Evolutionary conservation across 139 green algal species (phyloP).

Genomic region (Ettlia oleoabundans): DNA sequence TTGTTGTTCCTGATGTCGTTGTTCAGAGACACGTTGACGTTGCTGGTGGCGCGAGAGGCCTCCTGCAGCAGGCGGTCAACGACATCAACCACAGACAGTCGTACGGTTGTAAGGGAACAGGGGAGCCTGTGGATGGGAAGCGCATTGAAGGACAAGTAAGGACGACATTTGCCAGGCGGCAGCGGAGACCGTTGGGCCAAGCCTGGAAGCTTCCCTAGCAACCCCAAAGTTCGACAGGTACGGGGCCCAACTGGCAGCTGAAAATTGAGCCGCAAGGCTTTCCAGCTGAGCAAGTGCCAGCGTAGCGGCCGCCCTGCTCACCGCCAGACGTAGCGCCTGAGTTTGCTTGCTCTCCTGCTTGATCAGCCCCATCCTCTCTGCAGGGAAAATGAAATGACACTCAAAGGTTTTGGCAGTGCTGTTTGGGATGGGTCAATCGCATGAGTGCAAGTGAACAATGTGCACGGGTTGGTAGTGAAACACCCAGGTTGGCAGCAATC

Average conservation of each 20-base stretch:
- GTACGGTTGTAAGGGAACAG: too few relatives aligned
- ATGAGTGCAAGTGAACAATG: not conserved
- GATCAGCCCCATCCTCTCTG: conserved; percentile 32
- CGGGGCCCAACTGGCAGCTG: not conserved
- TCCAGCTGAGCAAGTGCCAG: not conserved
- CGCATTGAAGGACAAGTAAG: not conserved
- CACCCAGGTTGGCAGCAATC: too few relatives aligned
- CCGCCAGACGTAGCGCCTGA: not conserved
- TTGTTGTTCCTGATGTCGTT: not conserved
- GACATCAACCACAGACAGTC: too few relatives aligned
- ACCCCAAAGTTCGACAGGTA: too few relatives aligned
- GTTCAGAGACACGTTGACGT: not conserved
- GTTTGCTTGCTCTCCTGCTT: conserved; percentile 13
- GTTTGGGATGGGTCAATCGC: not conserved
- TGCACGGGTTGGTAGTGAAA: too few relatives aligned
- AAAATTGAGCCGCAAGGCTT: not conserved
- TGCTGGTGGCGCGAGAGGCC: not conserved
- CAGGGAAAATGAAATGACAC: not conserved
- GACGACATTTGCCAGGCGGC: not conserved
- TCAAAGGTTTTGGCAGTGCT: too few relatives aligned
- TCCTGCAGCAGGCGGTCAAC: not conserved
- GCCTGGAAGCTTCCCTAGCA: too few relatives aligned
- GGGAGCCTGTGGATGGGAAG: not conserved
- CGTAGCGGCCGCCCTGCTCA: not conserved
- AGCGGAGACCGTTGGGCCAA: not conserved